Base-by-base conservation (phyloP, 306 rosid species). In the Leucaena leucocephala region DNA sequence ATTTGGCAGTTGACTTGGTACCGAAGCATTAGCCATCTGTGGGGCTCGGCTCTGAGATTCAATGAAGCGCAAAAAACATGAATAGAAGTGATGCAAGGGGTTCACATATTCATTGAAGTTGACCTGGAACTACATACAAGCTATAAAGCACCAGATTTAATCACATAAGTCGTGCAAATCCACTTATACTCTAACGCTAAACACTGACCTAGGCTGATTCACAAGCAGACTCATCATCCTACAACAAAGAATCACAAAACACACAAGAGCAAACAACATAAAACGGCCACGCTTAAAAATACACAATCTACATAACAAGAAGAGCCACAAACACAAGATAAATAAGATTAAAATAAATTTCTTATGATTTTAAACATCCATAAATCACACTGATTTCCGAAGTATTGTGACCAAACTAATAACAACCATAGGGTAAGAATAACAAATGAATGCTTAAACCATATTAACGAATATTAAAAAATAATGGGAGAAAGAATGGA, bases 21-120 rank as follows among this genome's bases (percentile, higher is more conserved):
- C 79, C 46, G 87, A 48, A 68, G 27, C 22, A 74, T 38, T 85
- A 72, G 49, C 50, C 40, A 70, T 84, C 72, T 69, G 86, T 44
- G 74, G 81, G 59, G 52, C 89, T 74, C 83, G 86, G 73, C 42
- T 87, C 93, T 94, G 73, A 22, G 85, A 76, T 89, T 83, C 44
- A 83, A 81, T 67, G 22, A 79, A 49, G 85, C 62, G 80, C 9
- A 80, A 50, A 55, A 42, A 39, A 36, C n/a, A 36, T 78, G 48
- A 71, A 68, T 62, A 43, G 33, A 66, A 55, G 34, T 19, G 34
- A 19, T 7, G 62, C 62, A 55, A n/a, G 34, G 34, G 62, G 7
- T 55, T 17, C 33, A n/a, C 62, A 3, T n/a, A 19, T 55, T 49
- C 55, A 49, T n/a, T 49, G 55, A 14, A 14, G 15, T 49, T 55